Evolutionary conservation across 768 basidiomycete genomes (phyloP), one percentile per base, ranked within the genome.

Genomic region (Suillus alpinus): DNA sequence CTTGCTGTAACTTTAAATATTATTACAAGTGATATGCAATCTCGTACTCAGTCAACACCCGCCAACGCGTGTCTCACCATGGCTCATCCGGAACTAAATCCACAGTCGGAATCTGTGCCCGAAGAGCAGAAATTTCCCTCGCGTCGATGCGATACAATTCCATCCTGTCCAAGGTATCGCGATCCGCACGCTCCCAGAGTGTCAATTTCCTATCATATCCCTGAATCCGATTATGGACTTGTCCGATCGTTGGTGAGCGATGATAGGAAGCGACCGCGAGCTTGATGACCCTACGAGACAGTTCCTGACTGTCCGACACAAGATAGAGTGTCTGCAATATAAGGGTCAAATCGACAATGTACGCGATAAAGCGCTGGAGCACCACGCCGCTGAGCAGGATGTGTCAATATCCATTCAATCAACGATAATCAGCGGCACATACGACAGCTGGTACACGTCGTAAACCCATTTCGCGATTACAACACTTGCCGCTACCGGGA

Each of bases 341-440:
- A n/a, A 69, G 59, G 0, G 68, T 71, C 2, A 71, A 34, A 55
- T 71, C 67, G 31, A 69, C 58, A 23, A 71, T 71, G 59, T 71
- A 71, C 13, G 61, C 59, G 53, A 71, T 70, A 8, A 70, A 62
- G 50, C 55, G 60, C 26, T 59, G 66, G 12, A 63, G 56, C 26
- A 61, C 62, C 31, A 40, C 10, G 7, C 29, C 47, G 31, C 62
- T 57, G 32, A 37, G n/a, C 9, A 62, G 4, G 7, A 23, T 18
- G 9, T 26, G 26, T 26, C 3, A 26, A 26, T 26, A 26, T 26
- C 1, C 26, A 26, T 3, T 26, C 26, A 26, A 3, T 2, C 26
- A 26, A 26, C 26, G 26, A 26, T 26, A 26, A 2, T 26, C 3
- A 26, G 26, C 26, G 26, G 26, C 26, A 26, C 26, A 3, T 26